Evolutionary conservation across 495 filamentous ascomycete genomes (phyloP).

Genomic region (Bathelium albidoporum): DNA sequence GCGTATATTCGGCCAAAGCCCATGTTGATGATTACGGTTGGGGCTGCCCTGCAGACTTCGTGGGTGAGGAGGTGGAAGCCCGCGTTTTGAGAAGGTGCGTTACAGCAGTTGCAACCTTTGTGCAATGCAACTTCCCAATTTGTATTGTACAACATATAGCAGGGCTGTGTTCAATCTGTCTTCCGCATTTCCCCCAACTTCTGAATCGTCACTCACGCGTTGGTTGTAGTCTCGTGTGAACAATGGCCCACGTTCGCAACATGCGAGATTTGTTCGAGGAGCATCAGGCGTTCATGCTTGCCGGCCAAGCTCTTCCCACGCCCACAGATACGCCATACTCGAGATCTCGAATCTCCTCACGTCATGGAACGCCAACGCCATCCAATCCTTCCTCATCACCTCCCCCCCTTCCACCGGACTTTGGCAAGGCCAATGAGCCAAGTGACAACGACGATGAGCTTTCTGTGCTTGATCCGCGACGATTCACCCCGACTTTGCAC

Average conservation of each 20-base stretch:
- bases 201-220: neutral
- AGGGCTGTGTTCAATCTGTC: neutral
- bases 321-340: slow-evolving; percentile 58
- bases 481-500: slow-evolving; percentile 92
- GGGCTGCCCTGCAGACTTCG: neutral
- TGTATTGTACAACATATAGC: slow-evolving; percentile 5
- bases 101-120: neutral
- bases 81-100: slow-evolving; percentile 4
- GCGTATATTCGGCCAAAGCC: too few species aligned
- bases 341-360: slow-evolving; percentile 41
- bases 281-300: slow-evolving; percentile 5
- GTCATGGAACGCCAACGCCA: slow-evolving; percentile 40
- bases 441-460: slow-evolving; percentile 56
- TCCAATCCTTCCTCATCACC: slow-evolving; percentile 53
- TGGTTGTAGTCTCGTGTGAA: neutral
- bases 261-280: slow-evolving; percentile 1
- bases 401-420: slow-evolving; percentile 43
- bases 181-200: neutral
- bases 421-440: slow-evolving; percentile 32
- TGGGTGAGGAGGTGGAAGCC: neutral
- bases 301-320: slow-evolving; percentile 48
- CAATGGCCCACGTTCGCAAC: neutral
- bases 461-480: slow-evolving; percentile 72
- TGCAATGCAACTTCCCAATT: neutral
- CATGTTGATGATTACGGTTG: neutral